Conservation (phyloP, 345 rosid genomes). For the Boechera retrofracta region DNA sequence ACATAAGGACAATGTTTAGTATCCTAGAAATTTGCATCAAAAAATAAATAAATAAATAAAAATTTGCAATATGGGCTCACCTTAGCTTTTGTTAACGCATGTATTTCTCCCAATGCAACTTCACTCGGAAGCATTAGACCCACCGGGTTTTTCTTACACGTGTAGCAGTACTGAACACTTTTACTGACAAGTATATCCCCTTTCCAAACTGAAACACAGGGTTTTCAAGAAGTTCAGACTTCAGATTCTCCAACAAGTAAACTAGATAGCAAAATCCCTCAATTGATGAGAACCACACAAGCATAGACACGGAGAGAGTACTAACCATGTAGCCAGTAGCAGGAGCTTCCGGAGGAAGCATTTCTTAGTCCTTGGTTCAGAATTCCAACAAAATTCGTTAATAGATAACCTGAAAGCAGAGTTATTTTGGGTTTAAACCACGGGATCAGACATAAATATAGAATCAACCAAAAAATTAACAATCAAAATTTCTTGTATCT, state of each 20-base stretch:
- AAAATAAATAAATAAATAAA: too few relatives aligned
- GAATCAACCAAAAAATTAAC: constrained; percentile 8
- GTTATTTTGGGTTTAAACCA: constrained; percentile 23
- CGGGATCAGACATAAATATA: neutral
- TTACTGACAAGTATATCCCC: constrained; percentile 98
- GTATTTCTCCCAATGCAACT: constrained; percentile 84
- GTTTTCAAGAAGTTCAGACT: neutral
- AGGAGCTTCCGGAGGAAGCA: constrained; percentile 98
- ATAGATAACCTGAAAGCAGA: constrained; percentile 73
- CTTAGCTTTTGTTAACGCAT: constrained; percentile 81
- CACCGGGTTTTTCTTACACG: constrained; percentile 77
- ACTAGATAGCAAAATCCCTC: neutral
- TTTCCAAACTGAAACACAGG: constrained; percentile 78
- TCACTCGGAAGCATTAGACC: constrained; percentile 93
- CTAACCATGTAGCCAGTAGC: constrained; percentile 97
- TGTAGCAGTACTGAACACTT: constrained; percentile 96
- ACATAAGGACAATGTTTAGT: neutral
- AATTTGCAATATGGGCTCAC: constrained; percentile 50
- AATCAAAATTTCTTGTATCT: neutral
- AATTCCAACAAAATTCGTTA: constrained; percentile 94
- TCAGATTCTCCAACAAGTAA: neutral
- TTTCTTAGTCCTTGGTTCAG: constrained; percentile 95
- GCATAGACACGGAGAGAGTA: constrained; percentile 40
- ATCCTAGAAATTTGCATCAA: neutral
- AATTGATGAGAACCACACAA: constrained; percentile 14